Evolutionary conservation across 768 basidiomycete genomes (phyloP).

Genomic region (Pholiota molesta): DNA sequence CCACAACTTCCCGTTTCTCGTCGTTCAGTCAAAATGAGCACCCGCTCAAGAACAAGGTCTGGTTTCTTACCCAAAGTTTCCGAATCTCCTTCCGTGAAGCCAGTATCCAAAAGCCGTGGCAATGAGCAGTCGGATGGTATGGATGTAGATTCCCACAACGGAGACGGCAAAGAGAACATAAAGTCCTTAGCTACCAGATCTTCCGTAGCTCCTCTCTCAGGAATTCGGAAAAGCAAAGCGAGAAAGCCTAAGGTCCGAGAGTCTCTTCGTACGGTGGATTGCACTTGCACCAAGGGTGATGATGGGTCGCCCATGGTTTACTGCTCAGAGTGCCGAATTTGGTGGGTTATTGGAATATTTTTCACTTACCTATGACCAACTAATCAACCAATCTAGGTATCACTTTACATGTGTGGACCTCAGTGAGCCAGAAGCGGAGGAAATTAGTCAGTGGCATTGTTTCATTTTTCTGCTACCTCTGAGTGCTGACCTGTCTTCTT

Average conservation of each 20-base stretch:
- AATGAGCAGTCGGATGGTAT: slow-evolving; percentile 20
- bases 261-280: slow-evolving; percentile 40
- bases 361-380: background rate
- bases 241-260: slow-evolving; percentile 24
- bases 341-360: slow-evolving; percentile 45
- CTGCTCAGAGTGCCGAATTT: slow-evolving; percentile 72
- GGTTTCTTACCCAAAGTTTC: slow-evolving; percentile 24
- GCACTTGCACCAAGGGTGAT: slow-evolving; percentile 69
- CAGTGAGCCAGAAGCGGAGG: slow-evolving; percentile 65
- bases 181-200: slow-evolving; percentile 7
- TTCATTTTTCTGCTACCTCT: background rate
- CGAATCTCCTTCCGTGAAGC: slow-evolving; percentile 11
- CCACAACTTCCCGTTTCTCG: background rate
- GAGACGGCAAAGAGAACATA: slow-evolving; percentile 16
- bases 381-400: slow-evolving; percentile 54
- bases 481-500: slow-evolving; percentile 17
- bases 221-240: slow-evolving; percentile 16
- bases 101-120: slow-evolving; percentile 16
- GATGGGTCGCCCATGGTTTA: slow-evolving; percentile 83
- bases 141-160: slow-evolving; percentile 17
- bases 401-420: slow-evolving; percentile 81
- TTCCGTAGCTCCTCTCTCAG: background rate
- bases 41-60: slow-evolving; percentile 48
- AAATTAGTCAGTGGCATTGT: slow-evolving; percentile 65
- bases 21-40: slow-evolving; percentile 37